These are phyloP conservation scores for Spinacia oleracea DNA, from an alignment of 179 eudicot genomes.

Conservation along the genomic window DNA sequence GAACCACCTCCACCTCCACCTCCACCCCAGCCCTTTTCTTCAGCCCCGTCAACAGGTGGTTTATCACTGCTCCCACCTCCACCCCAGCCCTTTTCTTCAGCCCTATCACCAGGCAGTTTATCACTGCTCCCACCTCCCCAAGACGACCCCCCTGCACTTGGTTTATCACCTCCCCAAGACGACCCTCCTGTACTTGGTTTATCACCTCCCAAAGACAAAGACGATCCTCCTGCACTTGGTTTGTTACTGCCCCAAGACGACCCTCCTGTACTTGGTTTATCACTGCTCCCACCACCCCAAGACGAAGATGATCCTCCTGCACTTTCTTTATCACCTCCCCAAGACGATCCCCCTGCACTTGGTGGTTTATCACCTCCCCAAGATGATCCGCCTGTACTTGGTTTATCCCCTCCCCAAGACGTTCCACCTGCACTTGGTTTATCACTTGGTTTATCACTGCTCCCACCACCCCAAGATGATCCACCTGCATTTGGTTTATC, in stretches of 20 bases:
- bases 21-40: neutral
- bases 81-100: neutral
- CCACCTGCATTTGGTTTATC: too few species aligned
- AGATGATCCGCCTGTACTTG: too few species aligned
- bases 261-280: neutral
- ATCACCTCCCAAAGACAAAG: too few species aligned
- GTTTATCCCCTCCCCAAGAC: too few species aligned
- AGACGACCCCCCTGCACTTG: conserved; percentile 3
- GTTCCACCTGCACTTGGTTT: too few species aligned
- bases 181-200: neutral
- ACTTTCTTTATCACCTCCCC: too few species aligned
- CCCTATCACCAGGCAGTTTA: neutral
- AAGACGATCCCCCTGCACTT: too few species aligned
- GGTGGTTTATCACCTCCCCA: too few species aligned
- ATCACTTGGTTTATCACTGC: too few species aligned
- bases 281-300: neutral
- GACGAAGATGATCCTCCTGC: too few species aligned
- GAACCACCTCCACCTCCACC: neutral
- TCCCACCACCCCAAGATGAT: too few species aligned
- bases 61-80: neutral
- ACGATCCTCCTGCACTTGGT: conserved; percentile 5
- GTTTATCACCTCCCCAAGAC: conserved; percentile 15
- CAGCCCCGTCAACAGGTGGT: neutral
- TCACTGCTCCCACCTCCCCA: neutral
- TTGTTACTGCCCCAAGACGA: conserved; percentile 4